Base-by-base conservation (phyloP, 768 basidiomycete species). In the Naganishia onofrii region DNA sequence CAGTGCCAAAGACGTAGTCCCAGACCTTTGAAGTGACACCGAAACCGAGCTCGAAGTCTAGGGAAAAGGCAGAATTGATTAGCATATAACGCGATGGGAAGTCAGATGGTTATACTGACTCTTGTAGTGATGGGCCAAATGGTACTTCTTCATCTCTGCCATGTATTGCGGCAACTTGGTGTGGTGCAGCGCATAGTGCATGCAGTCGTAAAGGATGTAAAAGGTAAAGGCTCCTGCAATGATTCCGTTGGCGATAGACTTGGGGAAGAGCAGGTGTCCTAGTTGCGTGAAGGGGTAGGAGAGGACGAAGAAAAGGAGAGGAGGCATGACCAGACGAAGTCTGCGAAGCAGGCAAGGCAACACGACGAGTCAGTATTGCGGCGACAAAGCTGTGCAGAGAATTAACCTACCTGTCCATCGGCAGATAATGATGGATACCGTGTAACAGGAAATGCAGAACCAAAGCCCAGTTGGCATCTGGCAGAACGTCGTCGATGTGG, bases 41-140 rank as follows among this genome's bases (percentile, higher is more conserved):
- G 78, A 94, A 98, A 21, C 93, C 94, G 53, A 98, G 89, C 78
- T 96, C 93, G 79, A 92, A 95, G 84, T 96, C 79, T 80, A n/a
- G 74, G 0, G 28, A 68, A 46, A 4, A 51, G 48, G 48, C 48
- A 23, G 15, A 26, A n/a, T 3, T 26, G 48, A 51, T 51, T 23
- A 51, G 48, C 42, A 66, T 48, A 66, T 12, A n/a, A 8, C 2
- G n/a, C 17, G 44, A 3, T 10, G 46, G 7, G 3, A 13, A 42
- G 60, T 42, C 8, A 7, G 21, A 44, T 29, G 17, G 1, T 7
- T 9, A 34, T 15, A 75, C 79, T 75, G 68, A 80, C 79, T 95
- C 83, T 96, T 96, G 84, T 95, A 96, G 80, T 97, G 95, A 78
- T 97, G 94, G 8, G 92, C 93, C 72, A 99, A 86, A 76, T 99